Conservation (phyloP, 2,329 filamentous ascomycete genomes). For the Hirsutella thompsonii region DNA sequence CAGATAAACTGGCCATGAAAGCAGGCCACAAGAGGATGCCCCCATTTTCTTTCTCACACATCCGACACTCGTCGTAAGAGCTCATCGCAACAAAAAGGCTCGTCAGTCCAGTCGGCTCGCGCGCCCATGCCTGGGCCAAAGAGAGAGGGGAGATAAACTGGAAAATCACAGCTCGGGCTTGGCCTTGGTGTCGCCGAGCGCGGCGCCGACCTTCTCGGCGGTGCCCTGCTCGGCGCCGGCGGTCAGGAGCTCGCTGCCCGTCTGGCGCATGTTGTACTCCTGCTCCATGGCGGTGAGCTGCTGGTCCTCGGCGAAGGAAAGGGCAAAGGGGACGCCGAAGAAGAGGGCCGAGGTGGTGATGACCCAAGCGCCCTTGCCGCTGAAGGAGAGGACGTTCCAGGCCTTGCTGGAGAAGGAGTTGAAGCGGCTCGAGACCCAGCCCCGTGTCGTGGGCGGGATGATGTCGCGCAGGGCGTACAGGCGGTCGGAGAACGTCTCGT, state of each 20-base stretch:
- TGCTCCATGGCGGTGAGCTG: conserved; percentile 96
- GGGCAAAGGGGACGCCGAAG: conserved; percentile 82
- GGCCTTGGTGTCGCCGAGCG: conserved; percentile 30
- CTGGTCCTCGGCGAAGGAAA: conserved; percentile 92
- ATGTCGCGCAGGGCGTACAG: conserved; percentile 64
- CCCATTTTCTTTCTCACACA: too few species aligned
- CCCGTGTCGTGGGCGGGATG: conserved; percentile 58
- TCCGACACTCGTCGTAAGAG: too few species aligned
- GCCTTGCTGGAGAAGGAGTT: conserved; percentile 35
- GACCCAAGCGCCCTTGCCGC: conserved; percentile 83
- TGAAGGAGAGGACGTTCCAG: conserved; percentile 50
- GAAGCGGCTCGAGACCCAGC: conserved; percentile 50
- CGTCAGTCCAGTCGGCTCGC: too few species aligned
- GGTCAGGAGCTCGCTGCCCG: conserved; percentile 59
- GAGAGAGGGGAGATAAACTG: too few species aligned
- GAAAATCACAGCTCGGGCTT: conserved; percentile 39
- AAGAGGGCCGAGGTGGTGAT: conserved; percentile 81
- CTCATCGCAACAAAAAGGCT: too few species aligned
- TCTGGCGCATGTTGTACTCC: conserved; percentile 91
- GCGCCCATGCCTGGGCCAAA: too few species aligned
- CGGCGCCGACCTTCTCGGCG: conserved; percentile 35
- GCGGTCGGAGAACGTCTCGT: conserved; percentile 53
- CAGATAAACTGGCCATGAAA: conserved; percentile 6
- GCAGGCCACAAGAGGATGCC: too few species aligned
- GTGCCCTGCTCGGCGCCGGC: conserved; percentile 31